Evolutionary conservation across 768 basidiomycete species (phyloP).

Genomic region (Amanita pallidorosea): DNA sequence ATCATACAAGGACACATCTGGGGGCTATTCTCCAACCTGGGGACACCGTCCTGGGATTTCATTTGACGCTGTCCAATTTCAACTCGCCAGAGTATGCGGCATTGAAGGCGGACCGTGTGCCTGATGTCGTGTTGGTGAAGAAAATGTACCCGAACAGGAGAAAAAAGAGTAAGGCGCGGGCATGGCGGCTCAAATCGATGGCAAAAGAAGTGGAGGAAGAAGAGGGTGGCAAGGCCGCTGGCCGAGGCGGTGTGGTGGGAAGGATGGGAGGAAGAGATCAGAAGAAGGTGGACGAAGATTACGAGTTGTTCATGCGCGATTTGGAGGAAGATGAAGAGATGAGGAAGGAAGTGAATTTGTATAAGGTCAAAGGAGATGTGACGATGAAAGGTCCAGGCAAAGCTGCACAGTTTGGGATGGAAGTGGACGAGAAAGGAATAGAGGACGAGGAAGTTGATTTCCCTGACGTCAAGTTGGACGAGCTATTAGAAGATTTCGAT

Average conservation of each 20-base stretch:
- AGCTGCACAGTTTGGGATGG: constrained; percentile 51
- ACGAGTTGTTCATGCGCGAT: constrained; percentile 90
- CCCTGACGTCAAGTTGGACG: constrained; percentile 77
- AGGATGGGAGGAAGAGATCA: constrained; percentile 83
- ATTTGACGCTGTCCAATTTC: constrained; percentile 82
- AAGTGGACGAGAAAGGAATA: constrained; percentile 48
- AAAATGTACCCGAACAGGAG: constrained; percentile 91
- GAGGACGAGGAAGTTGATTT: constrained; percentile 75
- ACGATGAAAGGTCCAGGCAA: constrained; percentile 42
- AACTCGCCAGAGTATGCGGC: constrained; percentile 81
- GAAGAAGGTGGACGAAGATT: constrained; percentile 92
- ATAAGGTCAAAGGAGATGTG: constrained; percentile 47
- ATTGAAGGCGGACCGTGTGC: constrained; percentile 56
- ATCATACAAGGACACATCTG: constrained; percentile 93
- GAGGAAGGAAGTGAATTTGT: constrained; percentile 78
- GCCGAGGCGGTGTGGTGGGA: constrained; percentile 60
- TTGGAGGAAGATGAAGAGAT: constrained; percentile 93
- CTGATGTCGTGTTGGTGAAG: constrained; percentile 88
- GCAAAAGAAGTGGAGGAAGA: constrained; percentile 87
- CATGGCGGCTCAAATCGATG: constrained; percentile 87
- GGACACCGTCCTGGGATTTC: constrained; percentile 87
- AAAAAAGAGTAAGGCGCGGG: constrained; percentile 79
- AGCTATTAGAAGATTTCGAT: constrained; percentile 86
- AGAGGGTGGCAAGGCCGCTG: constrained; percentile 48
- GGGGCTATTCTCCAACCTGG: constrained; percentile 88